Conservation (phyloP, 768 basidiomycete species). For the Neoboletus brunneissimus region DNA sequence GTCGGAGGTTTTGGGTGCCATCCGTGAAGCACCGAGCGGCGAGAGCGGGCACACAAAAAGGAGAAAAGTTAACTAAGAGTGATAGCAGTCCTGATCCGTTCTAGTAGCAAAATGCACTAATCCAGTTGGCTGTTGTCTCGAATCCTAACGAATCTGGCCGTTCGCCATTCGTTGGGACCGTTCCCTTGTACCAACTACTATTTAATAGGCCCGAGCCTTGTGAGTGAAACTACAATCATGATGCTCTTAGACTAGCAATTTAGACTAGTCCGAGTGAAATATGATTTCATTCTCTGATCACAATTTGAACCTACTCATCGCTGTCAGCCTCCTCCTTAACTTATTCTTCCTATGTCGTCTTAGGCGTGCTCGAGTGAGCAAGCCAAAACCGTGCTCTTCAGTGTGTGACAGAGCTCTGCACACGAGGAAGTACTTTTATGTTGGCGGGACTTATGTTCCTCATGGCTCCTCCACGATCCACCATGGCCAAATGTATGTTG, state of each 20-base stretch:
- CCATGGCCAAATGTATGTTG: constrained; percentile 51
- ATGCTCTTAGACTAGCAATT: too few relatives aligned
- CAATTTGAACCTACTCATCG: constrained; percentile 3
- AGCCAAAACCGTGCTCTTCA: not conserved
- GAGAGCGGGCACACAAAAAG: constrained; percentile 39
- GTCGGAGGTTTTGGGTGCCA: constrained; percentile 55
- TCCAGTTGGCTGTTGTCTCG: not conserved
- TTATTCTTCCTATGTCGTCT: constrained; percentile 13
- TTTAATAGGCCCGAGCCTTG: not conserved
- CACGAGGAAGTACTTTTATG: constrained; percentile 47
- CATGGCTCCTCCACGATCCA: constrained; percentile 37
- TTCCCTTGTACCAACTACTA: too few relatives aligned
- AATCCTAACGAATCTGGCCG: not conserved
- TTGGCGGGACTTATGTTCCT: constrained; percentile 41
- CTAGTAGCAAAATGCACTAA: not conserved
- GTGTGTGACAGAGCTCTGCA: constrained; percentile 36
- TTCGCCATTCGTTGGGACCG: not conserved
- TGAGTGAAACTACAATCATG: too few relatives aligned
- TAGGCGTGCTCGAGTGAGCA: not conserved
- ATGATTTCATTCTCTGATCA: constrained; percentile 12
- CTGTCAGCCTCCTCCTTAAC: constrained; percentile 18
- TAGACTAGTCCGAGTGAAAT: not conserved
- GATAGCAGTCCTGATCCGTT: not conserved
- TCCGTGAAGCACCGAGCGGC: constrained; percentile 52
- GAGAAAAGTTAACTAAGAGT: constrained; percentile 15